Conservation (phyloP, 1,139 yeast genomes). For the Suhomyces bokatorum region DNA sequence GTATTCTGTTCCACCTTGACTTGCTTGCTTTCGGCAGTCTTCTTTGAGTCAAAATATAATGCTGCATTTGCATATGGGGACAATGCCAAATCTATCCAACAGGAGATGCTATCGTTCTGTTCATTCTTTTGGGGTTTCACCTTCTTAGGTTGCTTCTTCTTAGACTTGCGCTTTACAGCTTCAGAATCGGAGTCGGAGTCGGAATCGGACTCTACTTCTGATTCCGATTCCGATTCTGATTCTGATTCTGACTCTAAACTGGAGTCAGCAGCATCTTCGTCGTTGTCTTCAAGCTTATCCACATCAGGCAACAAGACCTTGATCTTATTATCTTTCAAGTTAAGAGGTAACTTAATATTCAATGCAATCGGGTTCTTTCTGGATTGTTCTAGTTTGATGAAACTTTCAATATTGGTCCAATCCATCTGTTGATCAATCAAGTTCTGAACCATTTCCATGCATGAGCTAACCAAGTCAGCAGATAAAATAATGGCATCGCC, state of each 20-base stretch:
- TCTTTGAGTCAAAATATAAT: conserved; percentile 77
- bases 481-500: conserved; percentile 74
- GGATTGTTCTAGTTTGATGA: conserved; percentile 67
- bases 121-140: conserved; percentile 11
- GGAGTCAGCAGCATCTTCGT: conserved; percentile 23
- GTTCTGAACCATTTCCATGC: conserved; percentile 64
- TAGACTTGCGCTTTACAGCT: conserved; percentile 12
- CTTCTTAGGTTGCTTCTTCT: conserved; percentile 13
- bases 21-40: conserved; percentile 75
- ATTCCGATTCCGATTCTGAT: conserved; percentile 30
- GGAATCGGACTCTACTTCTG: conserved; percentile 27
- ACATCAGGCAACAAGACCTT: conserved; percentile 57
- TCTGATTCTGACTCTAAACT: conserved; percentile 29
- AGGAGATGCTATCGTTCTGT: conserved; percentile 37
- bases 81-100: conserved; percentile 64
- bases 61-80: conserved; percentile 92
- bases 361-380: conserved; percentile 67
- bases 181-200: conserved; percentile 37
- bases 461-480: conserved; percentile 71
- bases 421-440: conserved; percentile 86
- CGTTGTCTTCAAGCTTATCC: conserved; percentile 22
- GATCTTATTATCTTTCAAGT: conserved; percentile 69
- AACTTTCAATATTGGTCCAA: conserved; percentile 85
- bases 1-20: conserved; percentile 80
- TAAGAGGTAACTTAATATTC: conserved; percentile 65